phyloP scores from a whole-genome alignment of 2,329 filamentous ascomycete genomes.

The Verticillium dahliae region DNA sequence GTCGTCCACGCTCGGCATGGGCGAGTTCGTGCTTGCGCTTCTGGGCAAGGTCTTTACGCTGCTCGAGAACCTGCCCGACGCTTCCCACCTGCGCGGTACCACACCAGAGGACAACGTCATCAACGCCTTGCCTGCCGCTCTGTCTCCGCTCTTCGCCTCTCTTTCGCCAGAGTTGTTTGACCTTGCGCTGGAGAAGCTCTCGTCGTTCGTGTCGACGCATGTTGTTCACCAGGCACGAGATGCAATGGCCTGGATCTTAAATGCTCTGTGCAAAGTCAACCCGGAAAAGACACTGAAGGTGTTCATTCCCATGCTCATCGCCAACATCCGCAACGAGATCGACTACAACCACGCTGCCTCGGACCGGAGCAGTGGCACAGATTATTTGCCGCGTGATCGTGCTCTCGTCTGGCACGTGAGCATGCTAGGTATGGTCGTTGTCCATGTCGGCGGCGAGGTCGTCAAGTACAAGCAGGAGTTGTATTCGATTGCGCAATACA shows the following conservation, averaged over 20 bases:
- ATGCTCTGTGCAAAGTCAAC: conserved; percentile 91
- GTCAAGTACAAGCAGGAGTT: conserved; percentile 84
- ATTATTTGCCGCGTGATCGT: conserved; percentile 86
- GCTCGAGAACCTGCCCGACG: conserved; percentile 89
- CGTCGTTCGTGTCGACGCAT: conserved; percentile 84
- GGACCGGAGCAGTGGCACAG: conserved; percentile 85
- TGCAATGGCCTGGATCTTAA: conserved; percentile 98
- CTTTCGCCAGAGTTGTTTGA: conserved; percentile 92
- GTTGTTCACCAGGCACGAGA: conserved; percentile 96
- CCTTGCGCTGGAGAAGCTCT: conserved; percentile 83
- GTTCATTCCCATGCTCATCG: conserved; percentile 82
- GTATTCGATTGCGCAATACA: conserved; percentile 85
- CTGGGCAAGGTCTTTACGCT: conserved; percentile 93
- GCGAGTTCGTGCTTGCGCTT: conserved; percentile 86
- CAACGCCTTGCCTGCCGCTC: conserved; percentile 85
- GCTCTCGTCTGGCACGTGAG: conserved; percentile 95
- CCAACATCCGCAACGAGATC: conserved; percentile 92
- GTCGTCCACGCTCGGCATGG: conserved; percentile 89
- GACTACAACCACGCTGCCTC: conserved; percentile 95
- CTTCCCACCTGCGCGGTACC: conserved; percentile 77
- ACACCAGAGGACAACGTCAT: conserved; percentile 96
- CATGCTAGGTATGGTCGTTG: conserved; percentile 95
- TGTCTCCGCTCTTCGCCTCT: conserved; percentile 84
- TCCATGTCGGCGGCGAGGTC: conserved; percentile 88
- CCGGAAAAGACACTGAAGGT: conserved; percentile 88